Conservation (phyloP, 2,329 filamentous ascomycete genomes). For the Elsinoe australis region DNA sequence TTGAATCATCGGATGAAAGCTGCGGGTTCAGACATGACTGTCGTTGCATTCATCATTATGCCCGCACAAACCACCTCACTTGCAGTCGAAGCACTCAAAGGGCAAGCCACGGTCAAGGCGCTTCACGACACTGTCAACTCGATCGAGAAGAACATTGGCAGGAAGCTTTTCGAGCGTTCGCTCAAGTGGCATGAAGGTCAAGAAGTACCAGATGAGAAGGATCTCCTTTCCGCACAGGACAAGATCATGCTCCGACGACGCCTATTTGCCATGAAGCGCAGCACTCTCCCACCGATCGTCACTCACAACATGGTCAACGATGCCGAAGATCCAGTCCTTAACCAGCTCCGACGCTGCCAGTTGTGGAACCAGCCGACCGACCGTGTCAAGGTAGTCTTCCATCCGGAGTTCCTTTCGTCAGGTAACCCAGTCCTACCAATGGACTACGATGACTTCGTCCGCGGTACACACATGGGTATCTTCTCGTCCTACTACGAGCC, state of each 20-base stretch:
- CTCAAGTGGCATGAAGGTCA: conserved; percentile 94
- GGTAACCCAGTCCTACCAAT: conserved; percentile 89
- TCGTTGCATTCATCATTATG: conserved; percentile 98
- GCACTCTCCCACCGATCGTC: conserved; percentile 84
- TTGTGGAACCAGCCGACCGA: conserved; percentile 94
- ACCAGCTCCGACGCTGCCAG: conserved; percentile 91
- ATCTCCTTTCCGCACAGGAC: conserved; percentile 84
- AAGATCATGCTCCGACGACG: conserved; percentile 84
- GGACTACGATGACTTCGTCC: conserved; percentile 97
- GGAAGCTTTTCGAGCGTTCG: conserved; percentile 88
- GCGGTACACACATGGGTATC: conserved; percentile 88
- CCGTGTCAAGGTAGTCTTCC: conserved; percentile 95
- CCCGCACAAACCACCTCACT: conserved; percentile 91
- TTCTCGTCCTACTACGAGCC: conserved; percentile 99
- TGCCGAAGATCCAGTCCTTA: conserved; percentile 83
- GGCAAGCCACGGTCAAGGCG: conserved; percentile 95
- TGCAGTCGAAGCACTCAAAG: conserved; percentile 90
- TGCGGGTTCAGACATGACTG: conserved; percentile 78
- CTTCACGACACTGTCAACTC: conserved; percentile 85
- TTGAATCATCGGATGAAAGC: conserved; percentile 88
- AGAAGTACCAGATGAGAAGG: conserved; percentile 90
- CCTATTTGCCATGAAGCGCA: conserved; percentile 93
- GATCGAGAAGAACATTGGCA: conserved; percentile 86
- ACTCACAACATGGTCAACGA: conserved; percentile 99
- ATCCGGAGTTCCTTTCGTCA: conserved; percentile 94